Evolutionary conservation across 805 yeast genomes (phyloP).

Genomic region (Ogataea populi-albae): DNA sequence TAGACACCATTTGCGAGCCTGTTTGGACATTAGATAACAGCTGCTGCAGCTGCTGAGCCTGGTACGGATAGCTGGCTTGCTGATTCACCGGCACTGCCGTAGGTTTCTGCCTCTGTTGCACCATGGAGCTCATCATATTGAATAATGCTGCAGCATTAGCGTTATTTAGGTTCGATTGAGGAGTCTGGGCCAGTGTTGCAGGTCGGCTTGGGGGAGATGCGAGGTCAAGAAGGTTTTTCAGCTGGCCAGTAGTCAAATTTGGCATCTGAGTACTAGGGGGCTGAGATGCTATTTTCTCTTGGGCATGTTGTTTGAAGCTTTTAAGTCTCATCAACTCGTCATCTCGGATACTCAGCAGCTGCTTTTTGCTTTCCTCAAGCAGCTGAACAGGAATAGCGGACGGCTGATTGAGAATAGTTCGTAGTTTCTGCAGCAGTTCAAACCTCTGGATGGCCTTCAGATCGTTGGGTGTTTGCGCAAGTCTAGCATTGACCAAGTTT

Average conservation of each 20-base stretch:
- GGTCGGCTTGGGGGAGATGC: constrained; percentile 4
- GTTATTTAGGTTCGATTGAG: constrained; percentile 5
- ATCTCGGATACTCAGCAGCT: constrained; percentile 31
- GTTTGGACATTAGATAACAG: neutral
- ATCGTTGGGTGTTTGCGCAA: constrained; percentile 35
- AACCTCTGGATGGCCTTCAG: constrained; percentile 41
- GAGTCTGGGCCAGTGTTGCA: constrained; percentile 3
- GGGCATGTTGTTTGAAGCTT: constrained; percentile 20
- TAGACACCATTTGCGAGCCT: no score
- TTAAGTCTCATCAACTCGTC: constrained; percentile 32
- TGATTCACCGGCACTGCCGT: constrained; percentile 2
- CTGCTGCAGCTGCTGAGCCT: constrained; percentile 8
- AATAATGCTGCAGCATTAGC: constrained; percentile 23
- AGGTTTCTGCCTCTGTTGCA: constrained; percentile 13
- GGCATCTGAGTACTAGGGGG: constrained; percentile 15
- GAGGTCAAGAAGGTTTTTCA: constrained; percentile 21
- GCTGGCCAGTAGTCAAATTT: constrained; percentile 36
- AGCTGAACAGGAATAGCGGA: constrained; percentile 29
- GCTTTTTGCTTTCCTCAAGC: constrained; percentile 31
- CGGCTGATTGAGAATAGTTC: constrained; percentile 35
- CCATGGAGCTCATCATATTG: constrained; percentile 23
- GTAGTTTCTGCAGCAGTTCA: constrained; percentile 44
- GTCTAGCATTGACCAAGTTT: constrained; percentile 41
- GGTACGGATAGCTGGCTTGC: constrained; percentile 5
- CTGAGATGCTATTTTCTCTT: constrained; percentile 13